Evolutionary conservation across 1,139 yeast species (phyloP).

Genomic region (Yamadazyma conglobata): DNA sequence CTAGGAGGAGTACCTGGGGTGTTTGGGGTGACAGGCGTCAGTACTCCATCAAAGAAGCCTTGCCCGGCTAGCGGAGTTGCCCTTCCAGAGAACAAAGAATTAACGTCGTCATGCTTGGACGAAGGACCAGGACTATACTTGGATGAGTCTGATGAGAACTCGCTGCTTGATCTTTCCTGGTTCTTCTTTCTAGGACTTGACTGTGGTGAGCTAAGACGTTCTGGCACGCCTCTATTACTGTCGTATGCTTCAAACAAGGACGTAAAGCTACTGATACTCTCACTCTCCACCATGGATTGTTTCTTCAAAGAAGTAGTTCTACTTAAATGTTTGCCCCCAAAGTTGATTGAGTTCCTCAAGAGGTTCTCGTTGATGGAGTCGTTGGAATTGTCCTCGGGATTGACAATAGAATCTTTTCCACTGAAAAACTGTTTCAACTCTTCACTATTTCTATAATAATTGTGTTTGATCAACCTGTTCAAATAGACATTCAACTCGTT

Average conservation of each 20-base stretch:
- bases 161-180: not conserved
- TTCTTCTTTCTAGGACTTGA: not conserved
- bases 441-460: constrained; percentile 15
- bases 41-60: constrained; percentile 4
- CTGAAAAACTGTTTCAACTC: constrained; percentile 17
- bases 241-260: constrained; percentile 22
- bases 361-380: constrained; percentile 22
- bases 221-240: not conserved
- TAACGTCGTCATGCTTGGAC: constrained; percentile 3
- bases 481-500: constrained; percentile 34
- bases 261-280: constrained; percentile 21
- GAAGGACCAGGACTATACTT: constrained; percentile 1
- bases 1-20: constrained; percentile 23
- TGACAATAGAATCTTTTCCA: constrained; percentile 7
- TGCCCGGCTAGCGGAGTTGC: constrained; percentile 9
- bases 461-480: constrained; percentile 20
- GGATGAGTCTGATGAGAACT: constrained; percentile 1
- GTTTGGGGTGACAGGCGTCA: constrained; percentile 14
- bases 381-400: constrained; percentile 11
- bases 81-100: constrained; percentile 12
- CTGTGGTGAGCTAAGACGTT: no score
- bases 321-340: constrained; percentile 16
- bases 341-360: constrained; percentile 22
- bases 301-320: constrained; percentile 10
- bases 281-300: constrained; percentile 18